These are phyloP conservation scores for Apodospora peruviana DNA, from an alignment of 495 filamentous ascomycete genomes.

Conservation along the genomic window DNA sequence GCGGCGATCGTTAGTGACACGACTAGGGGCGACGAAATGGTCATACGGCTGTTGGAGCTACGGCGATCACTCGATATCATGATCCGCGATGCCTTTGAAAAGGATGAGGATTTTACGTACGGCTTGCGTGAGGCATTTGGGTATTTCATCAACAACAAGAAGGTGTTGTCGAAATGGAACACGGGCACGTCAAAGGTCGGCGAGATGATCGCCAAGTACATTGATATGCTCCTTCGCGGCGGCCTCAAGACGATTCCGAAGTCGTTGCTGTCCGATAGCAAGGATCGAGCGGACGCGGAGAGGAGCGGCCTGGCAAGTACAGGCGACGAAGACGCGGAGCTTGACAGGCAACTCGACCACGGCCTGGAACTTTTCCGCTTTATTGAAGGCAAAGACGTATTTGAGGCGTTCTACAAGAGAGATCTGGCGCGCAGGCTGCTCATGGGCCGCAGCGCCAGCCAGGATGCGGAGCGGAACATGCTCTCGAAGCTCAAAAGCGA, in stretches of 20 bases:
- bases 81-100: slow-evolving; percentile 65
- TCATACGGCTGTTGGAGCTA: slow-evolving; percentile 72
- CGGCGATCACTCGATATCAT: slow-evolving; percentile 74
- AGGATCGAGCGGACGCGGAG: slow-evolving; percentile 46
- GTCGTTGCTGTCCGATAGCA: slow-evolving; percentile 44
- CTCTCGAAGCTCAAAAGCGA: slow-evolving; percentile 83
- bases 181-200: slow-evolving; percentile 88
- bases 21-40: slow-evolving; percentile 76
- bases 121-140: slow-evolving; percentile 78
- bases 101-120: slow-evolving; percentile 67
- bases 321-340: slow-evolving; percentile 81
- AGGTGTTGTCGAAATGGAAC: slow-evolving; percentile 60
- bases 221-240: slow-evolving; percentile 81
- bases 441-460: slow-evolving; percentile 85
- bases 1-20: slow-evolving; percentile 74
- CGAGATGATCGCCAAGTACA: slow-evolving; percentile 98
- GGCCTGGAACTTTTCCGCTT: slow-evolving; percentile 93
- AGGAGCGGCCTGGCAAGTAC: slow-evolving; percentile 50
- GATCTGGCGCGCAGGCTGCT: slow-evolving; percentile 85
- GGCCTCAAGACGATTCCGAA: slow-evolving; percentile 74
- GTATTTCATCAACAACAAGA: slow-evolving; percentile 81
- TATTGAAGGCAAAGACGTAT: slow-evolving; percentile 94
- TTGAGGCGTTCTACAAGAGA: slow-evolving; percentile 98
- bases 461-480: slow-evolving; percentile 95
- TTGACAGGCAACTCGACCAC: slow-evolving; percentile 84